Conservation (phyloP, 257 asterid species). For the Solanum peruvianum region DNA sequence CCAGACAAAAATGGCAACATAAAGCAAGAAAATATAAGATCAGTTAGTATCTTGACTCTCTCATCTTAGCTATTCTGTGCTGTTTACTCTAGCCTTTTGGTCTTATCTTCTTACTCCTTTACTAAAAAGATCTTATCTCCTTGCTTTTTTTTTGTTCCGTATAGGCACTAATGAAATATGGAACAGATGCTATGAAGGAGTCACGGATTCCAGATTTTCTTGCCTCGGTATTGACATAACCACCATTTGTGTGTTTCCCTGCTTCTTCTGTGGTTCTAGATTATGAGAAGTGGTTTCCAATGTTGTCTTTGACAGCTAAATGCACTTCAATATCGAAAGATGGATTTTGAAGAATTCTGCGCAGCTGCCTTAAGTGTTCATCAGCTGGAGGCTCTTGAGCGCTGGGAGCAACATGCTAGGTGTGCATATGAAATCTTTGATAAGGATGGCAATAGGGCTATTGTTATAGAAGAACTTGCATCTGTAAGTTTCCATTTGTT, state of each 20-base stretch:
- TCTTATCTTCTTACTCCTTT: neutral
- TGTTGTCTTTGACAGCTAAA: conserved; percentile 34
- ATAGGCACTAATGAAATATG: conserved; percentile 43
- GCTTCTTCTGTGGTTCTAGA: neutral
- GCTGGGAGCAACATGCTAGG: conserved; percentile 56
- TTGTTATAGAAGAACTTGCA: conserved; percentile 64
- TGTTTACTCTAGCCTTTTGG: neutral
- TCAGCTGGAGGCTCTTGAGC: conserved; percentile 48
- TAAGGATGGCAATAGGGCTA: conserved; percentile 54
- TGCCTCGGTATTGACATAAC: conserved; percentile 30
- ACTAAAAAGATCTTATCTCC: neutral
- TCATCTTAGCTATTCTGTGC: neutral
- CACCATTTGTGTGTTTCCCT: neutral
- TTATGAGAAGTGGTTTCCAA: neutral
- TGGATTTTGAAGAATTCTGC: conserved; percentile 64
- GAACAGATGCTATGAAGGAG: conserved; percentile 43
- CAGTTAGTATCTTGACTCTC: conserved; percentile 28
- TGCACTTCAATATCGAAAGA: conserved; percentile 61
- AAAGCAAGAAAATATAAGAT: conserved; percentile 50
- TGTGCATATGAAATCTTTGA: conserved; percentile 59
- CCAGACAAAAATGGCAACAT: conserved; percentile 69
- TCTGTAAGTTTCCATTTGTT: conserved; percentile 30
- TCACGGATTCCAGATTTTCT: conserved; percentile 41
- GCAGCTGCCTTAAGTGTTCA: conserved; percentile 56
- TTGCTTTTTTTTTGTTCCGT: neutral